A percentile compares a stretch with the other conserved stretches of the same genome.
These are phyloP conservation scores for Penicillium longicatenatum DNA, from an alignment of 495 filamentous ascomycete genomes.

Conservation along the genomic window DNA sequence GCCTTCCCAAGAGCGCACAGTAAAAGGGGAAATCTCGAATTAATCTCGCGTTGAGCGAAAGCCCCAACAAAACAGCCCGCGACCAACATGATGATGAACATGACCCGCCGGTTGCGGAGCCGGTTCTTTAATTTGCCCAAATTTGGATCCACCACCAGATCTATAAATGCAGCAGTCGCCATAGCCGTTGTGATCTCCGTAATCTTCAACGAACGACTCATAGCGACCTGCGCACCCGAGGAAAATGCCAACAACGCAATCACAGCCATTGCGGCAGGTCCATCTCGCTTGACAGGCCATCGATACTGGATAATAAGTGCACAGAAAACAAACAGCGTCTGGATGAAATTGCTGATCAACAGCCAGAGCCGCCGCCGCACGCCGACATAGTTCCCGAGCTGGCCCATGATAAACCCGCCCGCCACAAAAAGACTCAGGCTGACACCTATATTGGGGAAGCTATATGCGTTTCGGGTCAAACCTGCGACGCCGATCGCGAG, in stretches of 20 bases:
- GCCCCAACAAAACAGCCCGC: constrained; percentile 58
- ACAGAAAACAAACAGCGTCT: constrained; percentile 55
- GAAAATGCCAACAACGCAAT: constrained; percentile 57
- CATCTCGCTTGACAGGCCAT: constrained; percentile 31
- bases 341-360: constrained; percentile 51
- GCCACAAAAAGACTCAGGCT: constrained; percentile 58
- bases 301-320: constrained; percentile 51
- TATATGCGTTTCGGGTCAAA: constrained; percentile 36
- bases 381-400: constrained; percentile 55
- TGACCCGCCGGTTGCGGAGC: constrained; percentile 50
- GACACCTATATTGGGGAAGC: constrained; percentile 51
- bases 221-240: constrained; percentile 60
- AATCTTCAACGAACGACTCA: constrained; percentile 54
- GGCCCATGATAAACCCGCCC: constrained; percentile 55
- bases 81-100: constrained; percentile 52
- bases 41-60: constrained; percentile 18
- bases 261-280: constrained; percentile 39
- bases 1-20: constrained; percentile 25
- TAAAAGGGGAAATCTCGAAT: constrained; percentile 22
- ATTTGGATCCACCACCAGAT: constrained; percentile 56
- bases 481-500: constrained; percentile 54
- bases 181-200: constrained; percentile 68
- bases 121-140: constrained; percentile 49
- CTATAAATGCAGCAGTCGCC: constrained; percentile 66
- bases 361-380: constrained; percentile 54